Percentiles rank a stretch among this genome's conserved stretches.
Conservation (phyloP, 768 basidiomycete genomes). For the Exidia glandulosa region DNA sequence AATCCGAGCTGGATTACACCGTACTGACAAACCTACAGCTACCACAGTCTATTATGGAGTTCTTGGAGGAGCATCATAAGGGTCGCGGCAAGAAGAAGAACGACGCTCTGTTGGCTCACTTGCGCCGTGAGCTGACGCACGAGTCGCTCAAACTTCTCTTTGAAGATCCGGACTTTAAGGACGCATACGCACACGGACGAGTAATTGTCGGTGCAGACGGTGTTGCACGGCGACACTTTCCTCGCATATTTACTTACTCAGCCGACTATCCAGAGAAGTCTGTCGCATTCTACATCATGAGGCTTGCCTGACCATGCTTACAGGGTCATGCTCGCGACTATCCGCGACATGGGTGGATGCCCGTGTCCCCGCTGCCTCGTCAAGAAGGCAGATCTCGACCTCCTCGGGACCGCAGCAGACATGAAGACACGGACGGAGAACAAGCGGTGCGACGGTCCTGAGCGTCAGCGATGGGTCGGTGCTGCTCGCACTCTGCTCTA, state of each 20-base stretch:
- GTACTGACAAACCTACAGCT: not conserved
- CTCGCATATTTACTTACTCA: conserved; percentile 18
- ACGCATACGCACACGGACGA: conserved; percentile 17
- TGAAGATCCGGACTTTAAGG: conserved; percentile 10
- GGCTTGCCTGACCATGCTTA: not conserved
- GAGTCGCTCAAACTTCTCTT: conserved; percentile 15
- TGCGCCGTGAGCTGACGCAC: conserved; percentile 19
- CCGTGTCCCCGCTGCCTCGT: conserved; percentile 30
- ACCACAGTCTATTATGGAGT: not conserved
- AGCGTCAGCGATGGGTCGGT: conserved; percentile 4
- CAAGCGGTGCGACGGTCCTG: conserved; percentile 8
- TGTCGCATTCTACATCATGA: conserved; percentile 5
- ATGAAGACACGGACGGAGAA: not conserved
- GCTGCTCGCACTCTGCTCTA: not conserved
- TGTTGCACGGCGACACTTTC: conserved; percentile 13
- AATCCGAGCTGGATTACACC: not conserved
- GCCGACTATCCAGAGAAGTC: conserved; percentile 29
- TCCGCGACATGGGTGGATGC: conserved; percentile 27
- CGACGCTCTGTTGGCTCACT: conserved; percentile 10
- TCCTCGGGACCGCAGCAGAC: conserved; percentile 19
- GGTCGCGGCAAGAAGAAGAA: not conserved
- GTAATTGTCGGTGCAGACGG: conserved; percentile 18
- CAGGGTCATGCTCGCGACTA: conserved; percentile 26
- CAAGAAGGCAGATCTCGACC: conserved; percentile 17
- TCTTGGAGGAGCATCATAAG: not conserved